phyloP scores from a whole-genome alignment of 169 alveolate species.

The Plasmodium adleri region DNA sequence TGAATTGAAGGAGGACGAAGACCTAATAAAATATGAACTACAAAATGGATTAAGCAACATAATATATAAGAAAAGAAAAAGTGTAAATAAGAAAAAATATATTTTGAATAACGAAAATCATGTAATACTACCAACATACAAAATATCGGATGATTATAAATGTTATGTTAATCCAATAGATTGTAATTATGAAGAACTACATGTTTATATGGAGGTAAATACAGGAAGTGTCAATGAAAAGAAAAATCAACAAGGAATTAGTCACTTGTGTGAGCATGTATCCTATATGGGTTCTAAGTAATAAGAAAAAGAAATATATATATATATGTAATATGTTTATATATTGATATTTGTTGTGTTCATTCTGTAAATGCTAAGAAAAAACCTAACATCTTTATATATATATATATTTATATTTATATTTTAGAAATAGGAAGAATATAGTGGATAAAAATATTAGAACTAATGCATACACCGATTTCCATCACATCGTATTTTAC shows the following conservation, averaged over 20 bases:
- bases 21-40: conserved; percentile 37
- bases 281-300: conserved; percentile 90
- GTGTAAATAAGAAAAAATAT: conserved; percentile 30
- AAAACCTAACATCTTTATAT: background rate
- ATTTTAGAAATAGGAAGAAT: conserved; percentile 22
- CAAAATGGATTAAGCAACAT: conserved; percentile 51
- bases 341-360: background rate
- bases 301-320: background rate
- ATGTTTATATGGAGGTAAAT: conserved; percentile 86
- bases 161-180: conserved; percentile 36
- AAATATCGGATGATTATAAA: conserved; percentile 65
- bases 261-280: conserved; percentile 91
- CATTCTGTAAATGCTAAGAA: too few species aligned
- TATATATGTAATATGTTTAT: background rate
- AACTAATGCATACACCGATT: conserved; percentile 91
- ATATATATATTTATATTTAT: background rate
- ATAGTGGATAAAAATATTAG: conserved; percentile 81
- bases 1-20: conserved; percentile 65
- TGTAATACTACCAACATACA: conserved; percentile 60
- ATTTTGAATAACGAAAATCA: conserved; percentile 55
- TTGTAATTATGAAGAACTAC: conserved; percentile 77
- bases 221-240: conserved; percentile 89
- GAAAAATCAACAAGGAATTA: conserved; percentile 88
- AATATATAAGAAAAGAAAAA: conserved; percentile 72
- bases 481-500: conserved; percentile 90